Conservation (phyloP, 2,329 filamentous ascomycete species). For the Apiospora aurea region DNA sequence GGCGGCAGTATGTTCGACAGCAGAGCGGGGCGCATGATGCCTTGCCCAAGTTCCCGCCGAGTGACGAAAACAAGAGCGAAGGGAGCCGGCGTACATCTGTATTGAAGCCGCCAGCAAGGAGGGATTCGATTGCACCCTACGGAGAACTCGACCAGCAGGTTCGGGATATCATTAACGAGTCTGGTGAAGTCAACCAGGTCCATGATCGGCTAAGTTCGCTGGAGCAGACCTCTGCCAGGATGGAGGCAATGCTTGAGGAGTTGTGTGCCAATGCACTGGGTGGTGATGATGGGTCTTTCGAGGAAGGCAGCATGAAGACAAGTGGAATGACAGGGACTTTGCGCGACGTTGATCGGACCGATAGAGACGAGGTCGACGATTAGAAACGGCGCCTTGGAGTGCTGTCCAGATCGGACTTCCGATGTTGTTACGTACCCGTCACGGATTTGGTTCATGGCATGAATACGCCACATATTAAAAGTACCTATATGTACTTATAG, state of each 20-base stretch:
- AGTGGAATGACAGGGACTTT: slow-evolving; percentile 10
- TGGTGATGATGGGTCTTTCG: slow-evolving; percentile 25
- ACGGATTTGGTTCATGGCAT: neutral
- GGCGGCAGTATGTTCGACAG: slow-evolving; percentile 58
- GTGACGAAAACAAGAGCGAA: slow-evolving; percentile 23
- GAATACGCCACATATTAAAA: neutral
- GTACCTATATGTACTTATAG: neutral
- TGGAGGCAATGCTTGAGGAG: slow-evolving; percentile 55
- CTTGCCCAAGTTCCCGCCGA: slow-evolving; percentile 25
- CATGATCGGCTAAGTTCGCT: slow-evolving; percentile 54
- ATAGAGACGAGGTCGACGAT: slow-evolving; percentile 6
- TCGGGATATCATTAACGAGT: slow-evolving; percentile 55
- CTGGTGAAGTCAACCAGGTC: slow-evolving; percentile 54
- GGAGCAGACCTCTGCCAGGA: slow-evolving; percentile 56
- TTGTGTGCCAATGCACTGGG: slow-evolving; percentile 40
- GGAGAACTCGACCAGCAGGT: slow-evolving; percentile 60
- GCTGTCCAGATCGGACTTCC: neutral
- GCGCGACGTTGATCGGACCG: slow-evolving; percentile 6
- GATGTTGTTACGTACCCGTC: neutral
- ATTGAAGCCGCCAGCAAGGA: slow-evolving; percentile 48
- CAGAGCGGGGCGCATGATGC: slow-evolving; percentile 46
- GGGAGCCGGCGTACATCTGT: slow-evolving; percentile 28
- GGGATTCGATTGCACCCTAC: slow-evolving; percentile 63
- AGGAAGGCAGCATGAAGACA: slow-evolving; percentile 28
- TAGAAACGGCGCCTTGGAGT: neutral